Evolutionary conservation across 148 eudicot species (phyloP).

Genomic region (Cornus kousa): DNA sequence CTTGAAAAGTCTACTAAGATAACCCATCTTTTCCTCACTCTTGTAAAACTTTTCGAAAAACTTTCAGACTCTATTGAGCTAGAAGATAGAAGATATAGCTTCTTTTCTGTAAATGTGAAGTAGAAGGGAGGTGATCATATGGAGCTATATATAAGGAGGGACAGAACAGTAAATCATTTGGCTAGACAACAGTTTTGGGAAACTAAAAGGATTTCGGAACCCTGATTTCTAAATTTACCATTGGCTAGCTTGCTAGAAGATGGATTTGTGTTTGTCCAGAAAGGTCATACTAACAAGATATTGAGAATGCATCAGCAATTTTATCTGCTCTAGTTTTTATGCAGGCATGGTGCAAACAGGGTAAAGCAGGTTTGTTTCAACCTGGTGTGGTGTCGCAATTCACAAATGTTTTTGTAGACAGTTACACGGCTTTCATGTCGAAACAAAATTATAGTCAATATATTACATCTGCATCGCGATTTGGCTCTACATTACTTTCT

Average conservation of each 20-base stretch:
- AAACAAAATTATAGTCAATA: too few relatives aligned
- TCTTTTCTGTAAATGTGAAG: neutral
- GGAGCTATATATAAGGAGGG: neutral
- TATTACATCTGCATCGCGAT: too few relatives aligned
- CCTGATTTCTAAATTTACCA: neutral
- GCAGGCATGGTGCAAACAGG: too few relatives aligned
- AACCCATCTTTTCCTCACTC: neutral
- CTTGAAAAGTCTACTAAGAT: conserved; percentile 8
- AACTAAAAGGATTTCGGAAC: neutral
- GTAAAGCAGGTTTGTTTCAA: neutral
- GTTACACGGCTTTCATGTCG: too few relatives aligned
- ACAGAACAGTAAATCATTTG: neutral
- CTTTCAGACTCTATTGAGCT: neutral
- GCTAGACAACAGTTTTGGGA: neutral
- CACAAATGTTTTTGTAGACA: too few relatives aligned
- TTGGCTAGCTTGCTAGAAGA: neutral
- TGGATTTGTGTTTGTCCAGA: neutral
- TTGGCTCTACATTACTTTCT: too few relatives aligned
- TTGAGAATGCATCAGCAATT: neutral
- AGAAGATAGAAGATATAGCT: neutral
- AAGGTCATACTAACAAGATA: neutral
- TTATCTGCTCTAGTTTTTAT: too few relatives aligned
- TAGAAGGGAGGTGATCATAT: neutral
- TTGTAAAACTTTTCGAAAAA: too few relatives aligned
- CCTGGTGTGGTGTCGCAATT: neutral